phyloP scores from a whole-genome alignment of 805 yeast genomes.

The Saccharomycopsis guyanensis region DNA sequence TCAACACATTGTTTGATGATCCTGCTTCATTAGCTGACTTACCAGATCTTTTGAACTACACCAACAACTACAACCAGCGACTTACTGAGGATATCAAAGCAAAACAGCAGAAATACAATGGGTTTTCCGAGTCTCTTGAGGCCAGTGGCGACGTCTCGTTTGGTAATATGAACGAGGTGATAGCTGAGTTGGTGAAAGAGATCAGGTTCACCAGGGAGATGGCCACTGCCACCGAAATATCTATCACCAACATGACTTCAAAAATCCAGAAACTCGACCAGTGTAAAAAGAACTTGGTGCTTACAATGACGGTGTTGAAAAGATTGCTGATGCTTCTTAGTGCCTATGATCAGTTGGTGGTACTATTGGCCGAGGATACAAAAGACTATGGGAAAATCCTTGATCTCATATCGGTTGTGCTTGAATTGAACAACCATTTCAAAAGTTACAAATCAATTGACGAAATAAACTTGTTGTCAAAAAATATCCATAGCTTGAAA shows the following conservation, averaged over 20 bases:
- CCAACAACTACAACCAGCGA: slow-evolving; percentile 41
- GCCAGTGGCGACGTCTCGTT: slow-evolving; percentile 23
- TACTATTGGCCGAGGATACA: slow-evolving; percentile 35
- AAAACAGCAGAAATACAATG: slow-evolving; percentile 24
- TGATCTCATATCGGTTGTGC: slow-evolving; percentile 58
- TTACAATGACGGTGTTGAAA: slow-evolving; percentile 79
- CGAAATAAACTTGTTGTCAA: slow-evolving; percentile 62
- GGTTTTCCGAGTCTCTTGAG: slow-evolving; percentile 3
- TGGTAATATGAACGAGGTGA: background rate
- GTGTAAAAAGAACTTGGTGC: slow-evolving; percentile 75
- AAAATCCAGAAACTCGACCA: slow-evolving; percentile 74
- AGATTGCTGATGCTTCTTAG: slow-evolving; percentile 79
- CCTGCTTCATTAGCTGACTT: slow-evolving; percentile 46
- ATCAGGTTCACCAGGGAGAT: slow-evolving; percentile 40
- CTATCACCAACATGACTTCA: slow-evolving; percentile 63
- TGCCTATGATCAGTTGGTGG: slow-evolving; percentile 54
- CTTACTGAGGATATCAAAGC: slow-evolving; percentile 41
- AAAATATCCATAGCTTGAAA: slow-evolving; percentile 51
- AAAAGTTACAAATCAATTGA: slow-evolving; percentile 76
- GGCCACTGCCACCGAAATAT: slow-evolving; percentile 48
- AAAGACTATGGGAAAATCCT: slow-evolving; percentile 45
- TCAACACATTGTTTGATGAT: slow-evolving; percentile 41
- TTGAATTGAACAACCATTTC: slow-evolving; percentile 65
- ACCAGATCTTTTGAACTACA: slow-evolving; percentile 42
- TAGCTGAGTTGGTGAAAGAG: slow-evolving; percentile 28